Evolutionary conservation across 108 stramenopile species (phyloP).

Genomic region (Nannochloropsis gaditana): DNA sequence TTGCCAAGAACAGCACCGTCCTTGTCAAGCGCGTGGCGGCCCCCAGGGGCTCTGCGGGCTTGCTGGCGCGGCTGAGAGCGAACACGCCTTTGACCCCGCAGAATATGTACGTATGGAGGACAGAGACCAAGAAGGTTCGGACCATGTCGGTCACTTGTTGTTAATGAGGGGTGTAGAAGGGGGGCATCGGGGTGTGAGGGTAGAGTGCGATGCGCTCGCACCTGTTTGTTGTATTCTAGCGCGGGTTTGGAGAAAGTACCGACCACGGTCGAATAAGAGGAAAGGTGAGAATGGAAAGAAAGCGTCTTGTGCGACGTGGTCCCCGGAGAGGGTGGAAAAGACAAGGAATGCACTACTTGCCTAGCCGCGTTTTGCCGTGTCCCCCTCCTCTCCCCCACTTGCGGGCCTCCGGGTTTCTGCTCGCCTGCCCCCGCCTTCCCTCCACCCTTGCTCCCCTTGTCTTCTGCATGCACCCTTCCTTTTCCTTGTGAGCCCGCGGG

Average conservation of each 20-base stretch:
- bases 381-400: no score
- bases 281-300: no score
- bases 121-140: neutral
- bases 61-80: neutral
- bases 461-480: no score
- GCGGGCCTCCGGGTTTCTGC: no score
- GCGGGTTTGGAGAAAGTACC: neutral
- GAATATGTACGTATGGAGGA: conserved; percentile 8
- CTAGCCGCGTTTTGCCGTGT: no score
- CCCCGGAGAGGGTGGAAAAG: no score
- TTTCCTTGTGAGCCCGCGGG: no score
- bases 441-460: no score
- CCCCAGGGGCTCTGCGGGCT: neutral
- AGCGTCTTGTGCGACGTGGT: no score
- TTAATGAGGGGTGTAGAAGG: neutral
- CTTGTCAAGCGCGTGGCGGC: neutral
- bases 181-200: neutral
- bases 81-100: neutral
- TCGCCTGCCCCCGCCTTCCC: no score
- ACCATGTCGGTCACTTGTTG: neutral
- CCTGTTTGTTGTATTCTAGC: neutral
- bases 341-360: no score
- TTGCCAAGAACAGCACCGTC: neutral
- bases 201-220: neutral
- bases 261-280: neutral